Evolutionary conservation across 2,329 filamentous ascomycete genomes (phyloP), one percentile per base, ranked within the genome.

Genomic region (Ceratocystis ficicola): DNA sequence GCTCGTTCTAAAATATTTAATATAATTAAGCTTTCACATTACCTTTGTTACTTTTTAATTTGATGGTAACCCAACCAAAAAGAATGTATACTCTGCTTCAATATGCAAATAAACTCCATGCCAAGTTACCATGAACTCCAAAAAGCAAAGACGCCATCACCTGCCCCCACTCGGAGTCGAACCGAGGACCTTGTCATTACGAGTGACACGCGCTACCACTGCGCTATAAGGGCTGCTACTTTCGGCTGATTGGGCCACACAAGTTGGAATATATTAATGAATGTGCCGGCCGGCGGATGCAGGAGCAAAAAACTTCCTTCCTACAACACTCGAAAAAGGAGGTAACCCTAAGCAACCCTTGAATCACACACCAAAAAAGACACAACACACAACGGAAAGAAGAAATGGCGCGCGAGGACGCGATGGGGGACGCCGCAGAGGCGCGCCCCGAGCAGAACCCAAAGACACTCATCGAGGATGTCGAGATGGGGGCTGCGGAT

Each of bases 121-220:
- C 32, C 8, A 50, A 20, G 20, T n/a, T 1, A 50, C 20, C 25
- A 20, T 28, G n/a, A 48, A 22, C 4, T 30, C 1, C 48, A 62
- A 50, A 64, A 48, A 59, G 12, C 1, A 32, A 20, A 15, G 15
- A 2, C 5, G 22, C 20, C 2, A 6, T 48, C 50, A 36, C 4
- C 5, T 73, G 71, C 73, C 72, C 70, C 69, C 70, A 73, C 72
- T 71, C 71, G 71, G 73, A 74, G 72, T 74, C 72, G 72, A 74
- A 74, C 72, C 71, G 71, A 70, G 72, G 72, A 73, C 72, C 72
- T 74, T 72, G 69, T 74, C 72, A 74, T 74, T 73, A 73, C 72
- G 73, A 74, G 73, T 74, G 72, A 73, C 69, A 72, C 72, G 72
- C 72, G 73, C 70, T 74, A 74, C 73, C 73, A 72, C 73, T 74